Evolutionary conservation across 306 rosid genomes (phyloP).

Genomic region (Senna tora): DNA sequence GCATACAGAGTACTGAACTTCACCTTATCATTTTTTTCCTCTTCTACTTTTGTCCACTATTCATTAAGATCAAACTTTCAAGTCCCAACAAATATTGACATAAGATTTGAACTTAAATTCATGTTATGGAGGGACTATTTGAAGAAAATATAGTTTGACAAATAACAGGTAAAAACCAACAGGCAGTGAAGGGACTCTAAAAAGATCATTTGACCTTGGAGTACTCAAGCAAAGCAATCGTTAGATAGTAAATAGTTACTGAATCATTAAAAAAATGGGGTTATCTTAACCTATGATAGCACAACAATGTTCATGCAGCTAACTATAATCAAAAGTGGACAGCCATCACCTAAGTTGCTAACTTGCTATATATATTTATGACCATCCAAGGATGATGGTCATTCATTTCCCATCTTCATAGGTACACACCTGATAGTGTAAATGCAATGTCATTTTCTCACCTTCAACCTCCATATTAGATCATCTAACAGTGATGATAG

Average conservation of each 20-base stretch:
- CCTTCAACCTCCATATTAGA: constrained; percentile 16
- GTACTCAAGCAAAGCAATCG: not conserved
- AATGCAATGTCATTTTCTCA: constrained; percentile 14
- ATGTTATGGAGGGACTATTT: not conserved
- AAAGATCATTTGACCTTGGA: constrained; percentile 20
- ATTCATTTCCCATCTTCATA: not conserved
- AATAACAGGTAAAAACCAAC: constrained; percentile 20
- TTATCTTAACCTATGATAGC: constrained; percentile 7
- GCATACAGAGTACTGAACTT: constrained; percentile 10
- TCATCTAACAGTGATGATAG: not conserved
- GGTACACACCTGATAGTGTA: not conserved
- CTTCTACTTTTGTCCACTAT: constrained; percentile 8
- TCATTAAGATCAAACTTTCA: not conserved
- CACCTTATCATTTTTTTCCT: not conserved
- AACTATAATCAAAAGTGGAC: not conserved
- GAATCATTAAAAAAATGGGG: not conserved
- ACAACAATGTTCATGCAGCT: constrained; percentile 6
- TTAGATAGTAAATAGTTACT: not conserved
- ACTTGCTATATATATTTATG: constrained; percentile 21
- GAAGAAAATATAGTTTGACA: constrained; percentile 4
- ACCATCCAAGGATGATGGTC: not conserved
- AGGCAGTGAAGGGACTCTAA: not conserved
- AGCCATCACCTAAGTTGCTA: not conserved
- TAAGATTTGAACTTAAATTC: not conserved
- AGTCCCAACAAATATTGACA: not conserved